Evolutionary conservation across 441 rosid genomes (phyloP), one percentile per base, ranked within the genome.

Genomic region (Gossypium armourianum): DNA sequence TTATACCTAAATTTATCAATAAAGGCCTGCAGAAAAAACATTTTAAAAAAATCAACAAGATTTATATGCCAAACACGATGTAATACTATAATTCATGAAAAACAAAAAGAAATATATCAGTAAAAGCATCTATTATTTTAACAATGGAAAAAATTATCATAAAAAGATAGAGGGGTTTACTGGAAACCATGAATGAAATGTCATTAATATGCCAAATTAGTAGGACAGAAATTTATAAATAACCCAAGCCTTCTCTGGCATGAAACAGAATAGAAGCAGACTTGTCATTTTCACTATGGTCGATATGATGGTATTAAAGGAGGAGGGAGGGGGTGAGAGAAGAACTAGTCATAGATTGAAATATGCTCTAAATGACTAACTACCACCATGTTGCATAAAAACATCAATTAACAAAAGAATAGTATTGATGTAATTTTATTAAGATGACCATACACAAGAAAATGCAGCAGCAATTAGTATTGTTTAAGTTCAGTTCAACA

Each of bases 1-100:
- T 93, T 93, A 78, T 85, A 93, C 45, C 98, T 96, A 82, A 93
- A 93, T 83, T 93, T 93, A 81, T 93, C 98, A 72, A 93, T 91
- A 80, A 93, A 93, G 50, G 95, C 81, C 97, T 93, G 90, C 83
- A 45, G 10, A 32, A 24, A 3, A 24, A 24, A 3, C 28, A 24
- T 24, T 24, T 24, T 2, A 0, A 6, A 3, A 29, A 13, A 54
- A 36, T 54, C 6, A 71, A 23, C 40, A 9, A 2, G 5, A 71
- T 2, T 19, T 32, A 4, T n/a, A 21, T 29, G 52, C 52, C 61
- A 62, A 4, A 47, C 29, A 17, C 49, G 20, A 12, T 16, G n/a
- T 23, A 55, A 0, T 53, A 20, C 16, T 32, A 16, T 2, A 53
- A 56, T 15, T 12, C 0, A 19, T 19, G 52, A 9, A 15, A 32